phyloP scores from a whole-genome alignment of 2,329 filamentous ascomycete genomes.

The Fusarium sp. region DNA sequence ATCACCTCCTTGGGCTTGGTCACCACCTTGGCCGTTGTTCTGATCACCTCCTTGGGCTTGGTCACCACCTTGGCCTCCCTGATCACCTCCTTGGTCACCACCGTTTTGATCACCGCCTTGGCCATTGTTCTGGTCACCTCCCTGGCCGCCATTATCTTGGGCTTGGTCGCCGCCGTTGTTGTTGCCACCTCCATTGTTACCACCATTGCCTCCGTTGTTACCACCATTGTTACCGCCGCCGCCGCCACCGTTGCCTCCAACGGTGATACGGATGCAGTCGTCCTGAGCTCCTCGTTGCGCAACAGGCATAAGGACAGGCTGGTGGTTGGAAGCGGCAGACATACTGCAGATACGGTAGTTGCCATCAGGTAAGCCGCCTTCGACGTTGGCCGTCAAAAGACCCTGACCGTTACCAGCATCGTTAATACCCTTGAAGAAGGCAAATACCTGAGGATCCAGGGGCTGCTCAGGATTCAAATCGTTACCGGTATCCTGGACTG shows the following conservation, averaged over 20 bases:
- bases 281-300: constrained; percentile 75
- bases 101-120: constrained; percentile 18
- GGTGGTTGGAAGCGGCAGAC: constrained; percentile 71
- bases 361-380: constrained; percentile 68
- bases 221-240: constrained; percentile 13
- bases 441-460: constrained; percentile 64
- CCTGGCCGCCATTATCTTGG: not conserved
- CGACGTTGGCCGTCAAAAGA: constrained; percentile 63
- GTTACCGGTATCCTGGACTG: constrained; percentile 66
- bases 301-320: constrained; percentile 73
- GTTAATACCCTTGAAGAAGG: constrained; percentile 76
- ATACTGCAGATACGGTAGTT: constrained; percentile 75
- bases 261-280: constrained; percentile 71
- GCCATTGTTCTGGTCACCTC: not conserved
- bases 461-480: constrained; percentile 62
- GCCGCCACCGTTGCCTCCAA: constrained; percentile 50
- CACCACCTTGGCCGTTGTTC: not conserved
- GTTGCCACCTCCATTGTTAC: constrained; percentile 7
- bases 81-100: constrained; percentile 2
- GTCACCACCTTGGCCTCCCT: not conserved
- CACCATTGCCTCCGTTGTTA: constrained; percentile 27
- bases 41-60: constrained; percentile 6
- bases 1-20: not conserved
- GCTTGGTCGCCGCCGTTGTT: constrained; percentile 13
- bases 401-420: constrained; percentile 68